Evolutionary conservation across 2,329 filamentous ascomycete genomes (phyloP).

Genomic region (Xenoacremonium recifei): DNA sequence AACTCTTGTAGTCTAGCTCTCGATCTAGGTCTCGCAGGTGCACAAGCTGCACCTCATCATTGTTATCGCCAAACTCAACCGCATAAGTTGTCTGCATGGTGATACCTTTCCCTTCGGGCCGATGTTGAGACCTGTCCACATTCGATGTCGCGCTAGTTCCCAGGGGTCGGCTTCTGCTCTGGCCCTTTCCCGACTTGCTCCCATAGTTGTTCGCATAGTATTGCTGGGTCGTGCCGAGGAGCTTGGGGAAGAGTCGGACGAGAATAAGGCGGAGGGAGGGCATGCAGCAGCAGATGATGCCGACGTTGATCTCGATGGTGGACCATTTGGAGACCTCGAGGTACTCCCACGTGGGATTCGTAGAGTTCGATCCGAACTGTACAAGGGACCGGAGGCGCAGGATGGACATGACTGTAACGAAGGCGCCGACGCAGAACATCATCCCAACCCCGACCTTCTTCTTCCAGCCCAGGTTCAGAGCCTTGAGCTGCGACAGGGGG

Average conservation of each 20-base stretch:
- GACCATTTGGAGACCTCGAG: constrained; percentile 34
- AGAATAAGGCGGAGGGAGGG: constrained; percentile 35
- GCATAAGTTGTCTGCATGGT: constrained; percentile 33
- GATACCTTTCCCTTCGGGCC: constrained; percentile 26
- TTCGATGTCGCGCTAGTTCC: constrained; percentile 24
- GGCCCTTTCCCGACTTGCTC: constrained; percentile 11
- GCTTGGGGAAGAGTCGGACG: constrained; percentile 37
- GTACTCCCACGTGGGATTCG: constrained; percentile 36
- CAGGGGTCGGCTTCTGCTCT: constrained; percentile 10
- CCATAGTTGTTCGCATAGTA: constrained; percentile 26
- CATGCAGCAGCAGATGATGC: constrained; percentile 39
- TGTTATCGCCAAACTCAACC: constrained; percentile 32
- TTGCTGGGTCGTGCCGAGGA: constrained; percentile 28
- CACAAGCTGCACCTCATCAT: constrained; percentile 32
- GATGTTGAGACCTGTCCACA: constrained; percentile 17
- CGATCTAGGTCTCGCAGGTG: constrained; percentile 26
- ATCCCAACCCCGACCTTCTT: constrained; percentile 48
- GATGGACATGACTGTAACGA: constrained; percentile 39
- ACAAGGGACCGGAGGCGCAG: constrained; percentile 35
- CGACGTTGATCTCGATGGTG: constrained; percentile 37
- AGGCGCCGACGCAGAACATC: constrained; percentile 52
- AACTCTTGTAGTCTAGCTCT: constrained; percentile 21
- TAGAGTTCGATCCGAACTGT: constrained; percentile 24
- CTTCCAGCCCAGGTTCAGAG: constrained; percentile 43
- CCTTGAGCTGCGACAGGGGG: constrained; percentile 44